Evolutionary conservation across 1,284 basidiomycete species (phyloP).

Genomic region (Macrocystidia cucumis): DNA sequence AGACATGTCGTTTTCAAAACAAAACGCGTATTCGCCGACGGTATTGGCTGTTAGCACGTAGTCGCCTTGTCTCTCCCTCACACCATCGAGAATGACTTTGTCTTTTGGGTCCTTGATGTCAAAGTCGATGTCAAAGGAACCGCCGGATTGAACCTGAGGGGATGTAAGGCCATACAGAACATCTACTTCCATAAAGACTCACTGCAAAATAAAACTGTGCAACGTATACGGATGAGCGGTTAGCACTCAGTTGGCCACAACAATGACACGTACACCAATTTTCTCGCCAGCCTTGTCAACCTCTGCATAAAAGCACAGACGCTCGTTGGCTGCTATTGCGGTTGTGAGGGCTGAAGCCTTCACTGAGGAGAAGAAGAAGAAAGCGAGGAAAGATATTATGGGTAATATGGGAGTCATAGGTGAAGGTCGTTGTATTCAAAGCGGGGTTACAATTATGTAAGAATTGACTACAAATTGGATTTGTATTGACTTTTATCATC

Average conservation of each 20-base stretch:
- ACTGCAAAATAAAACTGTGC: constrained; percentile 37
- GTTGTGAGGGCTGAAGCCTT: constrained; percentile 79
- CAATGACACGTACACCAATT: constrained; percentile 61
- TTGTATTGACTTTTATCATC: no score
- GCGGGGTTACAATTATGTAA: constrained; percentile 7
- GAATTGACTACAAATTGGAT: neutral
- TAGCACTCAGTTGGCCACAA: constrained; percentile 7
- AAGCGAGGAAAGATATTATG: constrained; percentile 19
- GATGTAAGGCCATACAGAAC: neutral
- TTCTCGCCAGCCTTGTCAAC: constrained; percentile 94
- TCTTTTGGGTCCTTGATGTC: constrained; percentile 87
- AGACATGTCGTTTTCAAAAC: constrained; percentile 96
- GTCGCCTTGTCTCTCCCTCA: constrained; percentile 91
- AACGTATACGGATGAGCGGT: constrained; percentile 4
- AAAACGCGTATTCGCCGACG: constrained; percentile 95
- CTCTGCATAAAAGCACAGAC: constrained; percentile 92
- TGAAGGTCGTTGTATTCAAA: constrained; percentile 2
- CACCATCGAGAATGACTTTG: constrained; percentile 80
- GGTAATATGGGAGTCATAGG: constrained; percentile 10
- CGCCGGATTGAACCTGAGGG: constrained; percentile 86
- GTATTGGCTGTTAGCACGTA: constrained; percentile 94
- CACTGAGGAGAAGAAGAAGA: constrained; percentile 21
- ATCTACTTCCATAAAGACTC: constrained; percentile 15
- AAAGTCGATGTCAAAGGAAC: constrained; percentile 96
- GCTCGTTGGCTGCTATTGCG: constrained; percentile 77